Percentiles rank a stretch among this genome's conserved stretches.
phyloP scores from a whole-genome alignment of 192 early-diverging fungal genomes.

The Diversispora epigaea region DNA sequence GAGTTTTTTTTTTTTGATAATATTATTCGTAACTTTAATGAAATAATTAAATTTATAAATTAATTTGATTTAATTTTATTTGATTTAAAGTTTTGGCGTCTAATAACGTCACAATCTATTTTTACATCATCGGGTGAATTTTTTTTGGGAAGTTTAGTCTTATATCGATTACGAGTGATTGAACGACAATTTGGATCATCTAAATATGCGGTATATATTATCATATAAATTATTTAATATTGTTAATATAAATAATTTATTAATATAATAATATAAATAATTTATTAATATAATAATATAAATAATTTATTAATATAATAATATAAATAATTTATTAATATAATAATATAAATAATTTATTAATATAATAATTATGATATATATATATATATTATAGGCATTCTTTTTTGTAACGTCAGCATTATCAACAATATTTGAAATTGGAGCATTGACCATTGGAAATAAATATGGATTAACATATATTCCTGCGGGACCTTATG shows the following conservation, averaged over 20 bases:
- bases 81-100: constrained; percentile 56
- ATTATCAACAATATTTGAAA: constrained; percentile 52
- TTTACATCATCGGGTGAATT: constrained; percentile 59
- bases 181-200: constrained; percentile 62
- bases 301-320: too few relatives aligned
- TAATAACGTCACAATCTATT: constrained; percentile 55
- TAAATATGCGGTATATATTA: constrained; percentile 59
- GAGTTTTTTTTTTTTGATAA: neutral
- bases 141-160: constrained; percentile 56
- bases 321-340: constrained; percentile 8
- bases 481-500: constrained; percentile 60
- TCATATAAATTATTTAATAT: too few relatives aligned
- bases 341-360: neutral
- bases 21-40: neutral
- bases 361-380: too few relatives aligned
- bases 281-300: too few relatives aligned
- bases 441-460: constrained; percentile 51
- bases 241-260: too few relatives aligned
- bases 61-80: neutral
- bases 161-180: constrained; percentile 59
- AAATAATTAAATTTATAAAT: neutral
- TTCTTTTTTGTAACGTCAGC: constrained; percentile 50
- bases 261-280: too few relatives aligned
- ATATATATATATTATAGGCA: constrained; percentile 14
- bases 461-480: constrained; percentile 44